These are phyloP conservation scores for Avena sativa DNA, from an alignment of 176 grass and related monocot genomes.

Conservation along the genomic window DNA sequence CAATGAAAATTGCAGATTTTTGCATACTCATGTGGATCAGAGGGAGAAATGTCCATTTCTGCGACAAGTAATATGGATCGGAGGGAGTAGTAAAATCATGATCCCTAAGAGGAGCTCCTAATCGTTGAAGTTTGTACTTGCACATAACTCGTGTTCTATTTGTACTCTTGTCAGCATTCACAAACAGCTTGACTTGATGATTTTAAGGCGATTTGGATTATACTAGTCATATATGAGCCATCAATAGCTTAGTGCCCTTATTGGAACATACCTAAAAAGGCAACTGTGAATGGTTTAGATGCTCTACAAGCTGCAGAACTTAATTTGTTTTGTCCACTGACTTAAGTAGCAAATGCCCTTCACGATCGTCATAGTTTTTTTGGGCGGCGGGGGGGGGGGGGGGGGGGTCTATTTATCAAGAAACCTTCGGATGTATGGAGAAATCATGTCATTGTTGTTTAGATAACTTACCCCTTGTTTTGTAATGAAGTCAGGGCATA, in stretches of 20 bases:
- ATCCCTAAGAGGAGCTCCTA: not conserved
- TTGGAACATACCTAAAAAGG: not conserved
- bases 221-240: not conserved
- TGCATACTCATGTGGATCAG: not conserved
- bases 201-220: conserved; percentile 5
- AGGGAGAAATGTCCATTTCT: no score
- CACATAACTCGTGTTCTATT: not conserved
- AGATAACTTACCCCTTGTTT: not conserved
- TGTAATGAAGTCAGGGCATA: not conserved
- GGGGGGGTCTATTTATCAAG: no score
- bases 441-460: not conserved
- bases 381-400: no score
- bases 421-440: not conserved
- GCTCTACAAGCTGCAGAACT: not conserved
- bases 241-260: not conserved
- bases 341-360: not conserved
- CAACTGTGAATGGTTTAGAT: not conserved
- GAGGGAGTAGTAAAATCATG: not conserved
- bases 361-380: not conserved
- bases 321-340: not conserved
- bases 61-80: no score
- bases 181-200: conserved; percentile 3
- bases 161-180: not conserved
- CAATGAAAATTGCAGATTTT: conserved; percentile 18
- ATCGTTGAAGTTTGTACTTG: not conserved